Evolutionary conservation across 1,139 yeast species (phyloP).

Genomic region (Lodderomyces oxycetoniae): DNA sequence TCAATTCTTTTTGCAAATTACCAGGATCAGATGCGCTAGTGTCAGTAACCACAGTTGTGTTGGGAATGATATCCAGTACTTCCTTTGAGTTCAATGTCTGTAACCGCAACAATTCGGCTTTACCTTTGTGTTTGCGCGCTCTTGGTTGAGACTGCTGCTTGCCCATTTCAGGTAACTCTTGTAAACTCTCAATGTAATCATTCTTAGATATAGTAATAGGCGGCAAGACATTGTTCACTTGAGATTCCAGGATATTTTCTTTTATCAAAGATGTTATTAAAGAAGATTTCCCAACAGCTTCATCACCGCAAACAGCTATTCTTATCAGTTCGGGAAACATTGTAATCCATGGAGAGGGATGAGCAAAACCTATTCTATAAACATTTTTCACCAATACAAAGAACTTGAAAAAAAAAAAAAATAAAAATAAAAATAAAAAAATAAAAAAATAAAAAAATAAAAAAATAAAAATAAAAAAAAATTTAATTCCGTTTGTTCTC

Average conservation of each 20-base stretch:
- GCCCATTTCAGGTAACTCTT: background rate
- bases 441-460: too few relatives aligned
- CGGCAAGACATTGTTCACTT: constrained; percentile 67
- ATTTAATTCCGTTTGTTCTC: too few relatives aligned
- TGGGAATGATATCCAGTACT: constrained; percentile 50
- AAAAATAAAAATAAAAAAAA: too few relatives aligned
- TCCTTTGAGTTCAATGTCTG: constrained; percentile 10
- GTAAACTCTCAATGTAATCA: constrained; percentile 26
- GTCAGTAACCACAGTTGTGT: constrained; percentile 70
- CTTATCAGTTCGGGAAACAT: constrained; percentile 53
- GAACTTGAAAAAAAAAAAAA: background rate
- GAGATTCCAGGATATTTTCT: constrained; percentile 71
- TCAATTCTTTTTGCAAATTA: constrained; percentile 63
- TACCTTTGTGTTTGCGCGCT: background rate
- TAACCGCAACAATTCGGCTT: background rate
- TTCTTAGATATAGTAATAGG: constrained; percentile 63
- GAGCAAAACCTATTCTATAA: too few relatives aligned
- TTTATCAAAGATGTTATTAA: constrained; percentile 75
- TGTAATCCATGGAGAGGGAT: too few relatives aligned
- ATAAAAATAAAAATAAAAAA: too few relatives aligned
- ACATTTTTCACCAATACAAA: background rate
- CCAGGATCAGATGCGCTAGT: constrained; percentile 66
- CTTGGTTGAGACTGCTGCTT: background rate
- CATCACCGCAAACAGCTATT: constrained; percentile 95
- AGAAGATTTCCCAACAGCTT: constrained; percentile 79